Base-by-base conservation (phyloP, 495 filamentous ascomycete species). In the Massariosphaeria phaeospora region DNA sequence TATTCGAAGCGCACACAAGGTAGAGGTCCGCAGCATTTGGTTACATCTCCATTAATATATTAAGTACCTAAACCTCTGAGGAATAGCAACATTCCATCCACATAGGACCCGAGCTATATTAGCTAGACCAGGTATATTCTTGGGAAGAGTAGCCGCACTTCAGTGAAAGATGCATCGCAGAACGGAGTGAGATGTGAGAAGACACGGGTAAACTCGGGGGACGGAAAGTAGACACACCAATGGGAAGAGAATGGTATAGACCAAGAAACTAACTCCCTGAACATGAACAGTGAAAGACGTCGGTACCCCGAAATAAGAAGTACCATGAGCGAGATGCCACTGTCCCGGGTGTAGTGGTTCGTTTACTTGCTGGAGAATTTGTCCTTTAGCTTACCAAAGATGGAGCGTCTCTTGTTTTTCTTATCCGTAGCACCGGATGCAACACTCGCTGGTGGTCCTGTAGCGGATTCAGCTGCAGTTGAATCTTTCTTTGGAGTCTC, bases 361-460 rank as follows among this genome's bases (percentile, higher is more conserved):
- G 38, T n/a, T n/a, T n/a, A n/a, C n/a, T n/a, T n/a, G n/a, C n/a
- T n/a, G n/a, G n/a, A n/a, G 35, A 83, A 62, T 70, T 75, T 83
- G 45, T 74, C 73, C 74, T 80, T 83, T 39, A 85, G 46, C 66
- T 75, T 79, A 58, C 71, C 74, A 49, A 84, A 76, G 53, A 85
- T 70, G 57, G 75, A 71, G 46, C 68, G 75, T 48, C 82, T 61
- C 64, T 82, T 77, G 67, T 78, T 75, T 74, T 78, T 84, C 76
- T 78, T 80, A 17, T 62, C 55, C 13, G 51, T 69, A 39, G 44
- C 52, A 11, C 41, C 49, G 15, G 59, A 69, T 69, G 67, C 68
- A 52, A 66, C 53, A 45, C 62, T 73, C 50, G 54, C 59, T 44
- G 61, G 64, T 17, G 52, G 68, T 50, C 47, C 69, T 48, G 40